Conservation (phyloP, 768 basidiomycete genomes). For the Cystobasidium onofrii region DNA sequence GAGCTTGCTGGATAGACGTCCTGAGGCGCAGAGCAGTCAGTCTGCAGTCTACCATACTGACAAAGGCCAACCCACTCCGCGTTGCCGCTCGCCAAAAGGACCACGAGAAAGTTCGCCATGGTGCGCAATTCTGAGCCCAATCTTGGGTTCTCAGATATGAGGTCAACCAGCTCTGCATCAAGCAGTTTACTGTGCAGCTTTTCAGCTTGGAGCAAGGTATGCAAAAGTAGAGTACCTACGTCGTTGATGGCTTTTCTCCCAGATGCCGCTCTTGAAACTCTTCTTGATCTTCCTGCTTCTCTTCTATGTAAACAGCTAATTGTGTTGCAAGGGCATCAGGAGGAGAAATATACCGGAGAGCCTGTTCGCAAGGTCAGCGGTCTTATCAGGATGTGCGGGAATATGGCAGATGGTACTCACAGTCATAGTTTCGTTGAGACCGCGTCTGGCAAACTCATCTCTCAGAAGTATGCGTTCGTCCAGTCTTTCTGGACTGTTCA, state of each 20-base stretch:
- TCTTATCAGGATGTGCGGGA: too few relatives aligned
- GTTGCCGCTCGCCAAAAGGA: conserved; percentile 55
- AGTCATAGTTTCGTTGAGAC: conserved; percentile 72
- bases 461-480: conserved; percentile 71
- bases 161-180: not conserved
- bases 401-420: conserved; percentile 51
- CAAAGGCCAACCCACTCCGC: conserved; percentile 37
- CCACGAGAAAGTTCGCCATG: conserved; percentile 60
- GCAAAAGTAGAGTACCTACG: conserved; percentile 41
- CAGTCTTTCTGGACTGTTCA: conserved; percentile 63
- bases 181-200: too few relatives aligned
- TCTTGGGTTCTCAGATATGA: not conserved
- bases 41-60: conserved; percentile 58
- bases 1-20: not conserved
- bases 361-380: too few relatives aligned
- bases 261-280: conserved; percentile 60
- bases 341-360: conserved; percentile 64
- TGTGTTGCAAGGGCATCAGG: conserved; percentile 73
- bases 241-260: not conserved
- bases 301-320: conserved; percentile 71
- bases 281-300: conserved; percentile 82
- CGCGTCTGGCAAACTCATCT: conserved; percentile 73
- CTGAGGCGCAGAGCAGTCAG: conserved; percentile 46
- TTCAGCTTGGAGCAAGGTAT: too few relatives aligned
- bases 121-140: conserved; percentile 49